These are phyloP conservation scores for Pholiota adiposa DNA, from an alignment of 1,284 basidiomycete genomes.

Conservation along the genomic window DNA sequence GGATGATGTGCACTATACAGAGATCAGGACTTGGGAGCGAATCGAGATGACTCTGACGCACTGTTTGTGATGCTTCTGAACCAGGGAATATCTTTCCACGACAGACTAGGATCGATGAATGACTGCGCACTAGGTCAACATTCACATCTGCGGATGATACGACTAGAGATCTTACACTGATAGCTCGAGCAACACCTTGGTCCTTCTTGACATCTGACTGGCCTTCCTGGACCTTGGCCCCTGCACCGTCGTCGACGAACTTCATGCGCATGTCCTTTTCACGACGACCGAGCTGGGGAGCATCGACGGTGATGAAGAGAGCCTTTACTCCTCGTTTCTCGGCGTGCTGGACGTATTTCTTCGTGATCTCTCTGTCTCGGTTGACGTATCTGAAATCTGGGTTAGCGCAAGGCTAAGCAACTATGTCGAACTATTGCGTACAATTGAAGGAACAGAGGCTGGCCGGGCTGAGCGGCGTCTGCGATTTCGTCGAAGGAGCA, in stretches of 20 bases:
- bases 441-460: constrained; percentile 82
- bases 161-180: constrained; percentile 56
- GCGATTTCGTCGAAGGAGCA: constrained; percentile 91
- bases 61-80: constrained; percentile 36
- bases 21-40: neutral
- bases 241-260: constrained; percentile 80
- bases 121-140: constrained; percentile 46
- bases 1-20: constrained; percentile 25
- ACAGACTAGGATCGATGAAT: constrained; percentile 86
- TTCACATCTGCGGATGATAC: neutral
- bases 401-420: neutral
- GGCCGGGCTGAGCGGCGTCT: constrained; percentile 74
- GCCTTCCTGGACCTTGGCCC: constrained; percentile 45
- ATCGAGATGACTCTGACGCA: constrained; percentile 11
- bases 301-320: constrained; percentile 92
- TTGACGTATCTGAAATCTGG: constrained; percentile 72
- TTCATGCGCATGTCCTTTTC: constrained; percentile 94
- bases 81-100: constrained; percentile 36
- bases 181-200: constrained; percentile 87
- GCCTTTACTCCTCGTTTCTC: constrained; percentile 84
- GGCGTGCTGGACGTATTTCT: constrained; percentile 83
- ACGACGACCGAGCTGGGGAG: constrained; percentile 90
- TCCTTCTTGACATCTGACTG: constrained; percentile 70
- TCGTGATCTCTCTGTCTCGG: constrained; percentile 82
- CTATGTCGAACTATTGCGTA: constrained; percentile 33